phyloP scores from a whole-genome alignment of 148 eudicot genomes.

The Vaccinium darrowii region DNA sequence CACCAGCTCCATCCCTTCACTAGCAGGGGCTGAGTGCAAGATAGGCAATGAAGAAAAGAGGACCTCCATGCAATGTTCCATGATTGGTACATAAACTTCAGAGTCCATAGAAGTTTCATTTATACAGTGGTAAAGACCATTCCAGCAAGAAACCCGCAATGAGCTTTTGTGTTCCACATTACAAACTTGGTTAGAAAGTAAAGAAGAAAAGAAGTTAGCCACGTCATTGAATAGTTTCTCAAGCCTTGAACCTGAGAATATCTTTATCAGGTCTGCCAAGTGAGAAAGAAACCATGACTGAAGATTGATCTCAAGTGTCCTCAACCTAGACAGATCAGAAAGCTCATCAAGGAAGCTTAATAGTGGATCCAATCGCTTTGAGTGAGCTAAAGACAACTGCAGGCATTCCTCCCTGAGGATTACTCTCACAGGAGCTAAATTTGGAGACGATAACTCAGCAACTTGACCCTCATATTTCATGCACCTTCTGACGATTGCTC shows the following conservation, averaged over 20 bases:
- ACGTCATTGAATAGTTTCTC: constrained; percentile 69
- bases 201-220: constrained; percentile 49
- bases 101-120: constrained; percentile 39
- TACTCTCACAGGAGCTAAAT: constrained; percentile 37
- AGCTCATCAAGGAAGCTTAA: constrained; percentile 80
- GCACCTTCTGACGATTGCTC: constrained; percentile 67
- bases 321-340: constrained; percentile 68
- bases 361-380: constrained; percentile 54
- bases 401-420: constrained; percentile 71
- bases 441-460: constrained; percentile 29
- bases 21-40: constrained; percentile 25
- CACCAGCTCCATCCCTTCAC: constrained; percentile 25
- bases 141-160: constrained; percentile 73
- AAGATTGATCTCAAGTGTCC: constrained; percentile 62
- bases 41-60: constrained; percentile 63
- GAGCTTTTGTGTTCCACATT: constrained; percentile 43
- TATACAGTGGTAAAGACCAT: constrained; percentile 56
- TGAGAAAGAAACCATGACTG: constrained; percentile 66
- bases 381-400: constrained; percentile 64
- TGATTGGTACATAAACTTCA: constrained; percentile 40
- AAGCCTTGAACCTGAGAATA: constrained; percentile 75
- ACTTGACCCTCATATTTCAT: constrained; percentile 67
- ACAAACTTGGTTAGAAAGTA: constrained; percentile 33
- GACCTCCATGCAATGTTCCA: constrained; percentile 76
- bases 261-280: constrained; percentile 52